Conservation (phyloP, 1,139 yeast species). For the Meyerozyma carpophila region DNA sequence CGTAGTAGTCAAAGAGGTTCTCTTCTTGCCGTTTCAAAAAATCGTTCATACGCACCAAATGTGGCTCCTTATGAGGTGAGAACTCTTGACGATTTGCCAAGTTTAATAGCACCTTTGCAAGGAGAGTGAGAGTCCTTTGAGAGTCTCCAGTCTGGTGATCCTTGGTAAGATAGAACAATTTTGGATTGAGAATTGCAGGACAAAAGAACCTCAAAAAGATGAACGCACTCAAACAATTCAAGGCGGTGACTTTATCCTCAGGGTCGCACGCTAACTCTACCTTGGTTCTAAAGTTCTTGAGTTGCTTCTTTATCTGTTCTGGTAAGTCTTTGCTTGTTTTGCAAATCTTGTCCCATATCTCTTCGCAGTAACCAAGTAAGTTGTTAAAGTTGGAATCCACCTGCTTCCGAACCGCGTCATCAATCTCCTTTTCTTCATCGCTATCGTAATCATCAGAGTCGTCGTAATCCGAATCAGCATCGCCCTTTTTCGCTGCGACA, state of each 20-base stretch:
- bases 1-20: conserved; percentile 64
- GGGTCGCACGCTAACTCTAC: conserved; percentile 61
- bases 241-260: conserved; percentile 46
- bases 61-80: conserved; percentile 76
- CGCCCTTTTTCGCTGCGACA: conserved; percentile 27
- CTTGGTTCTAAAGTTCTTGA: conserved; percentile 53
- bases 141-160: conserved; percentile 65
- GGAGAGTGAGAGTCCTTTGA: conserved; percentile 72
- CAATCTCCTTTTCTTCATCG: conserved; percentile 27
- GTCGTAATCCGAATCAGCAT: conserved; percentile 13
- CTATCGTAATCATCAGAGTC: conserved; percentile 23
- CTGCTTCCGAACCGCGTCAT: conserved; percentile 22
- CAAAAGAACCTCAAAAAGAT: conserved; percentile 82
- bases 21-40: conserved; percentile 56
- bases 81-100: conserved; percentile 74
- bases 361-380: conserved; percentile 51
- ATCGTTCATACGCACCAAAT: conserved; percentile 62
- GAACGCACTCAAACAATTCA: conserved; percentile 78
- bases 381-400: conserved; percentile 48
- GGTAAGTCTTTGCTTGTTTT: conserved; percentile 76
- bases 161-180: conserved; percentile 66
- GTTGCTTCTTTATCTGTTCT: conserved; percentile 53
- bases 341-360: conserved; percentile 69
- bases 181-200: conserved; percentile 89
- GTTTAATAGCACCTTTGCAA: conserved; percentile 78